These are phyloP conservation scores for Didymella arachidicola DNA, from an alignment of 2,329 filamentous ascomycete genomes.

Conservation along the genomic window DNA sequence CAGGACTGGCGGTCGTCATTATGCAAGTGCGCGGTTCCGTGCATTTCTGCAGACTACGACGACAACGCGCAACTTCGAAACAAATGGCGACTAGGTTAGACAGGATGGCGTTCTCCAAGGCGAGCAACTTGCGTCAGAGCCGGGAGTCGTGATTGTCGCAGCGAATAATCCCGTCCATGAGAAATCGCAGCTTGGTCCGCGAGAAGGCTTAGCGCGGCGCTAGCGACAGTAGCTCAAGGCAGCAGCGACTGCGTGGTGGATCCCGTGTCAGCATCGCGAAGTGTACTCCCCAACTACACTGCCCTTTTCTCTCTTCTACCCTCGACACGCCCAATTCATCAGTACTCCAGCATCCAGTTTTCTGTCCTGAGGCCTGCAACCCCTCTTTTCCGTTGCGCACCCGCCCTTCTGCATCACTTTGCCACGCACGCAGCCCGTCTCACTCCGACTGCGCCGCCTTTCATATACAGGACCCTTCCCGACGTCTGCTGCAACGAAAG, in stretches of 20 bases:
- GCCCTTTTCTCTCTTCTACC: constrained; percentile 29
- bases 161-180: constrained; percentile 31
- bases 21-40: constrained; percentile 1
- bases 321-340: constrained; percentile 32
- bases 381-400: constrained; percentile 29
- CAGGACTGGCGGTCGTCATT: constrained; percentile 21
- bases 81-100: constrained; percentile 21
- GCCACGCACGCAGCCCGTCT: constrained; percentile 41
- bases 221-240: background rate
- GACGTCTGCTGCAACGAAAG: constrained; percentile 31
- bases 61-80: constrained; percentile 21
- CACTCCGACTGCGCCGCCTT: constrained; percentile 45
- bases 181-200: constrained; percentile 29
- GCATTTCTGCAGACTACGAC: constrained; percentile 7
- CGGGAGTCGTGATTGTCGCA: constrained; percentile 26
- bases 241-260: constrained; percentile 2
- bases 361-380: constrained; percentile 42
- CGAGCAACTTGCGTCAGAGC: constrained; percentile 28
- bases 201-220: constrained; percentile 31
- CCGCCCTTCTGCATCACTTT: constrained; percentile 35
- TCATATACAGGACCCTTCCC: constrained; percentile 38
- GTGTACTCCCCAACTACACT: constrained; percentile 15
- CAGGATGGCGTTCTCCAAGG: constrained; percentile 18
- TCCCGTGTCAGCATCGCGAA: constrained; percentile 18
- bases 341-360: constrained; percentile 26